Conservation (phyloP, 495 filamentous ascomycete species). For the Aspergillus biplanus region DNA sequence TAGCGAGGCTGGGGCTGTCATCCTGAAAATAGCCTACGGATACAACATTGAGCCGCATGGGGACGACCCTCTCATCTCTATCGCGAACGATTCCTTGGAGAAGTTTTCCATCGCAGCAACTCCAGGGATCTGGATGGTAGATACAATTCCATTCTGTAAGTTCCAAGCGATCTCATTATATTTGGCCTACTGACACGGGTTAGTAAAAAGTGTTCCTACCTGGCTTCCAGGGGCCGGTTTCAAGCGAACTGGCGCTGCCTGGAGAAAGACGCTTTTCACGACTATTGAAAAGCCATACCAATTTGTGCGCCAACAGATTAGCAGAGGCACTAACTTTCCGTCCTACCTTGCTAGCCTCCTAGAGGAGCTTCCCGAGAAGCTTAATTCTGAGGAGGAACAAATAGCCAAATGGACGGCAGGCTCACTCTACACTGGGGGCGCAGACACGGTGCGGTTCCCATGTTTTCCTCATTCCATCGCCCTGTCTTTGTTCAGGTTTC, state of each 20-base stretch:
- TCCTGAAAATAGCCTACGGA: slow-evolving; percentile 51
- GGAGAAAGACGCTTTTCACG: slow-evolving; percentile 31
- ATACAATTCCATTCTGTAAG: slow-evolving; percentile 35
- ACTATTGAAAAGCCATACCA: slow-evolving; percentile 42
- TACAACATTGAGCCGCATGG: slow-evolving; percentile 45
- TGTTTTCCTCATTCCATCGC: no score
- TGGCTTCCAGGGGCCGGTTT: slow-evolving; percentile 57
- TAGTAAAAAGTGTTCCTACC: slow-evolving; percentile 46
- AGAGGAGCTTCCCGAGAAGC: slow-evolving; percentile 17
- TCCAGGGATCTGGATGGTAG: slow-evolving; percentile 48
- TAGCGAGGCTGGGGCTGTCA: slow-evolving; percentile 42
- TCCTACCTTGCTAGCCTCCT: slow-evolving; percentile 47
- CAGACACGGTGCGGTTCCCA: slow-evolving; percentile 45
- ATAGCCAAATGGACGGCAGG: slow-evolving; percentile 47
- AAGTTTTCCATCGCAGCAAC: slow-evolving; percentile 40
- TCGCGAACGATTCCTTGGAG: slow-evolving; percentile 39
- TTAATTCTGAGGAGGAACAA: slow-evolving; percentile 31
- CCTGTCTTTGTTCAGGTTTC: background rate
- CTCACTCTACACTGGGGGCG: slow-evolving; percentile 57
- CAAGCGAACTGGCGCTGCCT: slow-evolving; percentile 42
- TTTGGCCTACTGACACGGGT: background rate
- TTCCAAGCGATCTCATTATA: background rate
- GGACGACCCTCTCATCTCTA: slow-evolving; percentile 44
- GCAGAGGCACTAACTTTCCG: slow-evolving; percentile 29
- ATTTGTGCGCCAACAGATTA: slow-evolving; percentile 50